Conservation (phyloP, 2,329 filamentous ascomycete genomes). For the Diplodia seriata region DNA sequence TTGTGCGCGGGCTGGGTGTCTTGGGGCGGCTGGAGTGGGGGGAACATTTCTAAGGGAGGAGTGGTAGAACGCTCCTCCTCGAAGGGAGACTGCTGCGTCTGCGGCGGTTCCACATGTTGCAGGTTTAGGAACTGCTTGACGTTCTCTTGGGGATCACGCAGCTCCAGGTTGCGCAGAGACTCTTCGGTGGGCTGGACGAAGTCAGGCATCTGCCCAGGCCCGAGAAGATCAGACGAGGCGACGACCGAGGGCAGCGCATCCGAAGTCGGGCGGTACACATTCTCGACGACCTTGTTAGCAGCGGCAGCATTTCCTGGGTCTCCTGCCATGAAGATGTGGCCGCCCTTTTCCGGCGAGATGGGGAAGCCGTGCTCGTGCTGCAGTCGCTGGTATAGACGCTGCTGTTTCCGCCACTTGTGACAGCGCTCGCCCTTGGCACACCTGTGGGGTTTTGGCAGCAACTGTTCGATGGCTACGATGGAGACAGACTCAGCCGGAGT, state of each 20-base stretch:
- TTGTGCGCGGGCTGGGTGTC: slow-evolving; percentile 52
- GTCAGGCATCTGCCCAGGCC: slow-evolving; percentile 68
- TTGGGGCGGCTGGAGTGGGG: slow-evolving; percentile 44
- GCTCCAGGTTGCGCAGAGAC: slow-evolving; percentile 71
- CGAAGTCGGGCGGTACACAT: slow-evolving; percentile 71
- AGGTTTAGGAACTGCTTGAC: slow-evolving; percentile 90
- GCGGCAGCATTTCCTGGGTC: slow-evolving; percentile 79
- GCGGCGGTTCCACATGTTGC: slow-evolving; percentile 69
- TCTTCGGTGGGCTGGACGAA: slow-evolving; percentile 70
- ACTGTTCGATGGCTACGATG: slow-evolving; percentile 89
- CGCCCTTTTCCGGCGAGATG: slow-evolving; percentile 65
- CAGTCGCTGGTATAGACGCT: slow-evolving; percentile 76
- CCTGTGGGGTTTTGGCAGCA: slow-evolving; percentile 81
- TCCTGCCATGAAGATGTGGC: slow-evolving; percentile 77
- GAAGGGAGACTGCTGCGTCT: slow-evolving; percentile 67
- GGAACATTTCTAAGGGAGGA: slow-evolving; percentile 51
- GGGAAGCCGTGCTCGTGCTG: slow-evolving; percentile 74
- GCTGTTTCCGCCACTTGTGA: slow-evolving; percentile 80
- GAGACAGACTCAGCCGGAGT: slow-evolving; percentile 84
- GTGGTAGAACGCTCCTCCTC: slow-evolving; percentile 58
- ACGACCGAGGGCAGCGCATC: slow-evolving; percentile 82
- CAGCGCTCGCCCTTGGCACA: slow-evolving; percentile 90
- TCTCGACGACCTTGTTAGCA: slow-evolving; percentile 59
- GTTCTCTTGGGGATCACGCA: slow-evolving; percentile 86
- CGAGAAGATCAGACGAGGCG: slow-evolving; percentile 89